Percentiles rank a stretch among this genome's conserved stretches.
phyloP scores from a whole-genome alignment of 306 rosid genomes.

The Medicago lupulina region DNA sequence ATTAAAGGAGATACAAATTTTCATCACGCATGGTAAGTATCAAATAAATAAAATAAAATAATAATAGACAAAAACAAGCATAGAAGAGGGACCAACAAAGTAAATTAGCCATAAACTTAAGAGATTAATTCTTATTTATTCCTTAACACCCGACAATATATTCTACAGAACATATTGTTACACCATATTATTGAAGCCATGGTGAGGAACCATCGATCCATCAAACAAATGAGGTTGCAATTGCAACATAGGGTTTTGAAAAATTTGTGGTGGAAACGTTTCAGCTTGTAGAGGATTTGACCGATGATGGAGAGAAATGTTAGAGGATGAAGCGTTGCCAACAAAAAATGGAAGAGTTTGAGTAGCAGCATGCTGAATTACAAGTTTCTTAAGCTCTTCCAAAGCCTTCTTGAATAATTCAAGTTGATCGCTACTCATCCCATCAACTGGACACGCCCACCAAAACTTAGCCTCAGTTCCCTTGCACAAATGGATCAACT shows the following conservation, averaged over 20 bases:
- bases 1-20: no score
- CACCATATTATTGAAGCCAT: not conserved
- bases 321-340: not conserved
- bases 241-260: not conserved
- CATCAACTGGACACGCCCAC: not conserved
- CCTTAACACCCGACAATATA: no score
- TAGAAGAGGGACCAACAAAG: no score
- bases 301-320: not conserved
- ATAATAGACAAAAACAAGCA: no score
- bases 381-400: not conserved
- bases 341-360: not conserved
- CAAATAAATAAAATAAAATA: no score
- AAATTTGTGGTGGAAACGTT: not conserved
- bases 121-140: no score
- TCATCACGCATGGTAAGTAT: no score
- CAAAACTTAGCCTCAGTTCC: not conserved
- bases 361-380: not conserved
- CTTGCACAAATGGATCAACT: not conserved
- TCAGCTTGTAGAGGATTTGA: not conserved
- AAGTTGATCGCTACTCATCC: not conserved
- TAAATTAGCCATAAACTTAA: no score
- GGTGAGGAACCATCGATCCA: no score
- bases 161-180: no score
- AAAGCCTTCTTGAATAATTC: not conserved
- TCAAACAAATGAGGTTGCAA: not conserved